Conservation (phyloP, 768 basidiomycete species). For the Lactifluus subvellereus region DNA sequence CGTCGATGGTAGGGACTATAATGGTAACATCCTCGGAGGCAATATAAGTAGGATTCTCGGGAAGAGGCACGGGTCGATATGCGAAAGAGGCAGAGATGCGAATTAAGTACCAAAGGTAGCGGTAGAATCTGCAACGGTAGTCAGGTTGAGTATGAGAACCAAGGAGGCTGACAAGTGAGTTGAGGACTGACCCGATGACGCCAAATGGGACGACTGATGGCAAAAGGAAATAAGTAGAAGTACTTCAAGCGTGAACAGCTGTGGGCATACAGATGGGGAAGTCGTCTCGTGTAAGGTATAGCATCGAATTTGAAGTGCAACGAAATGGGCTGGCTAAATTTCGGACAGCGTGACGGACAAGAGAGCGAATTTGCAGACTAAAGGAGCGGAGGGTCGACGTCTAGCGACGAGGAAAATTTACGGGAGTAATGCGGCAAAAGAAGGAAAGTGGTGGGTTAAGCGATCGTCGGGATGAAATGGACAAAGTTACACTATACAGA, state of each 20-base stretch:
- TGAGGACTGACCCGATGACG: constrained; percentile 62
- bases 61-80: constrained; percentile 85
- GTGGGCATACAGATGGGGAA: constrained; percentile 79
- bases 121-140: constrained; percentile 62
- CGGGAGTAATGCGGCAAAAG: neutral
- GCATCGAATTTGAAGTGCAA: constrained; percentile 40
- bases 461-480: no score
- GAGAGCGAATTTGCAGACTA: constrained; percentile 20
- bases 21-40: constrained; percentile 93
- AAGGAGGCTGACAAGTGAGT: neutral
- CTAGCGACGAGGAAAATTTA: constrained; percentile 13
- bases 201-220: constrained; percentile 79
- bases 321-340: neutral
- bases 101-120: constrained; percentile 90
- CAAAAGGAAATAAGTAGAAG: constrained; percentile 1
- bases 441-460: neutral
- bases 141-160: neutral
- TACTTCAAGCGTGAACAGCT: neutral
- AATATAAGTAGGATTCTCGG: constrained; percentile 85
- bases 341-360: constrained; percentile 19
- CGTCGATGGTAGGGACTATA: constrained; percentile 94
- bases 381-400: constrained; percentile 26
- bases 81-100: constrained; percentile 71
- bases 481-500: no score
- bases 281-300: constrained; percentile 86